Percentiles rank a stretch among this genome's conserved stretches.
Conservation (phyloP, 2,329 filamentous ascomycete genomes). For the Pseudophaeomoniella oleicola region DNA sequence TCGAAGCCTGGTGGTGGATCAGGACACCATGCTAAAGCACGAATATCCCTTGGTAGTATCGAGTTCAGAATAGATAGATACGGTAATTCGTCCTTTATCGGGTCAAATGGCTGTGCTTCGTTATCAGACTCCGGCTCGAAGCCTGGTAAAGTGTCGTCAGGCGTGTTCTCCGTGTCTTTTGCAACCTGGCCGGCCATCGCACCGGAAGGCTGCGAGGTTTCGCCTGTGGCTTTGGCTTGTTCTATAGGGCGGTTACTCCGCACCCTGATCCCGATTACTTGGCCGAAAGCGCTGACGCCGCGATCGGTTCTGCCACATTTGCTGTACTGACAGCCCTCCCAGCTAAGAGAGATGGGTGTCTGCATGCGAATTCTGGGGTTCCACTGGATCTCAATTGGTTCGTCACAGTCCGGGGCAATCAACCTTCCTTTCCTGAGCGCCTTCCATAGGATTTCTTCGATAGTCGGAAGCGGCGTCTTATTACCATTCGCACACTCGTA, state of each 20-base stretch:
- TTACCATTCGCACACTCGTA: slow-evolving; percentile 74
- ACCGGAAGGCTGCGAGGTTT: background rate
- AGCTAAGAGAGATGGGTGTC: slow-evolving; percentile 43
- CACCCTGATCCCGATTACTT: slow-evolving; percentile 74
- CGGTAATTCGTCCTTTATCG: slow-evolving; percentile 64
- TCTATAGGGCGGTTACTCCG: slow-evolving; percentile 48
- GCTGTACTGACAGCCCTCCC: slow-evolving; percentile 75
- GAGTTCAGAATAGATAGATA: slow-evolving; percentile 77
- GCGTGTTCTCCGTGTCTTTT: background rate
- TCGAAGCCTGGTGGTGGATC: slow-evolving; percentile 66
- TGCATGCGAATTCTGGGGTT: slow-evolving; percentile 18
- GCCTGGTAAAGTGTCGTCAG: slow-evolving; percentile 12
- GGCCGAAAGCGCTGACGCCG: slow-evolving; percentile 91
- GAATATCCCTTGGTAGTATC: slow-evolving; percentile 77
- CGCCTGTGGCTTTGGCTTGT: slow-evolving; percentile 8
- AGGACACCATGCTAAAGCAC: slow-evolving; percentile 86
- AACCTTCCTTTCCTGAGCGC: slow-evolving; percentile 69
- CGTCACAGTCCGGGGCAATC: slow-evolving; percentile 54
- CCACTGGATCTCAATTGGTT: slow-evolving; percentile 18
- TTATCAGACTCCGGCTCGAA: slow-evolving; percentile 17
- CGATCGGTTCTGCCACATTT: slow-evolving; percentile 90
- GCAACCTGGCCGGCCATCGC: slow-evolving; percentile 5
- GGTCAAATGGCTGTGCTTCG: slow-evolving; percentile 37
- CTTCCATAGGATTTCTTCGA: slow-evolving; percentile 91
- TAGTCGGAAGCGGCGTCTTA: slow-evolving; percentile 55